phyloP scores from a whole-genome alignment of 1,284 basidiomycete genomes.

The Marasmius oreades region DNA sequence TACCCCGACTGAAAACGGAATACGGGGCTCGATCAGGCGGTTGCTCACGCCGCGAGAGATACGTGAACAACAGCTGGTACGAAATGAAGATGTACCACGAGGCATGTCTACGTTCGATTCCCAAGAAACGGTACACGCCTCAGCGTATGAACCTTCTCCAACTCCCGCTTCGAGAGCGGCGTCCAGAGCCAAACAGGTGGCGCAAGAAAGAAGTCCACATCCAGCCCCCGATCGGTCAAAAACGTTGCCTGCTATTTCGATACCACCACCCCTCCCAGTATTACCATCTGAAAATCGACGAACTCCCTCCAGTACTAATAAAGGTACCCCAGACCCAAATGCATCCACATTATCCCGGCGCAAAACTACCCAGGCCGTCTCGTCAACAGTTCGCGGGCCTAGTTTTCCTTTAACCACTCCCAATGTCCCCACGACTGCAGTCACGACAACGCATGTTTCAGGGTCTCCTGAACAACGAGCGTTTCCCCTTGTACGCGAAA shows the following conservation, averaged over 20 bases:
- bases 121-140: conserved; percentile 39
- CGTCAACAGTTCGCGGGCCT: conserved; percentile 50
- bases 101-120: conserved; percentile 36
- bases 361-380: conserved; percentile 41
- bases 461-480: conserved; percentile 36
- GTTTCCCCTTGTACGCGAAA: conserved; percentile 41
- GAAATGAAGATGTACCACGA: conserved; percentile 8
- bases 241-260: conserved; percentile 43
- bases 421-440: conserved; percentile 57
- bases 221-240: conserved; percentile 32
- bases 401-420: conserved; percentile 46
- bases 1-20: neutral
- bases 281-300: conserved; percentile 52
- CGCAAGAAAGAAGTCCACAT: conserved; percentile 1
- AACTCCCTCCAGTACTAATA: conserved; percentile 18
- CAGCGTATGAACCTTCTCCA: conserved; percentile 57
- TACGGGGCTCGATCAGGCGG: neutral
- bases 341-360: conserved; percentile 29
- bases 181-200: conserved; percentile 8
- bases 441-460: conserved; percentile 63
- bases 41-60: conserved; percentile 53
- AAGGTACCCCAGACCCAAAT: conserved; percentile 3
- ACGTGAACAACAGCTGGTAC: conserved; percentile 32
- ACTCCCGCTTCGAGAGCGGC: conserved; percentile 48
- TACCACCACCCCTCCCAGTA: conserved; percentile 56